Conservation (phyloP, 2,329 filamentous ascomycete genomes). For the Acrocalymma vagum region DNA sequence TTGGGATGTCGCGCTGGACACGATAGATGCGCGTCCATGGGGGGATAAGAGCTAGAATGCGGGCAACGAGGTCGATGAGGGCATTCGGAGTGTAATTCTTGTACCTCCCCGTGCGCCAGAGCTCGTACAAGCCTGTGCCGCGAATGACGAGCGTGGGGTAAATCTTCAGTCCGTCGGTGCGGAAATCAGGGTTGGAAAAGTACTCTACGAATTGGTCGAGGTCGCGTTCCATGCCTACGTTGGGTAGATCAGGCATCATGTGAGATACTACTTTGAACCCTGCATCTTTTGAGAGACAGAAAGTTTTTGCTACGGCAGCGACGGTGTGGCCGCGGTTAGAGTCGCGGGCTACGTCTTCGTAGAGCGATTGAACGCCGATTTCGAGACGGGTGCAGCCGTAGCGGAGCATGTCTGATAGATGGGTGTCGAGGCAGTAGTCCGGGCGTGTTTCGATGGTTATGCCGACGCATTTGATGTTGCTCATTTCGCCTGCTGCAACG, state of each 20-base stretch:
- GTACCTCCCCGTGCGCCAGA: constrained; percentile 96
- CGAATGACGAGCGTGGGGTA: constrained; percentile 98
- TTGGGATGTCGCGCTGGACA: constrained; percentile 98
- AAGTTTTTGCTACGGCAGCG: constrained; percentile 93
- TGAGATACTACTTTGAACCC: constrained; percentile 99
- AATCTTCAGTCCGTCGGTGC: constrained; percentile 96
- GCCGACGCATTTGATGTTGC: constrained; percentile 95
- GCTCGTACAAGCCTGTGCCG: constrained; percentile 93
- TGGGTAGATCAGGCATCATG: constrained; percentile 99
- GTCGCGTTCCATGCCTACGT: constrained; percentile 98
- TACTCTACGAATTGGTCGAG: constrained; percentile 97
- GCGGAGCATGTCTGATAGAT: constrained; percentile 94
- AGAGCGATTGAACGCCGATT: constrained; percentile 94
- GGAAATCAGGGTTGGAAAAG: constrained; percentile 94
- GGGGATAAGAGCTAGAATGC: constrained; percentile 93
- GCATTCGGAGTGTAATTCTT: constrained; percentile 99
- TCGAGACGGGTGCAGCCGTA: constrained; percentile 96
- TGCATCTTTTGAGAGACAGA: constrained; percentile 95
- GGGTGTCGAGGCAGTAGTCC: constrained; percentile 96
- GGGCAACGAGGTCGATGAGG: constrained; percentile 91
- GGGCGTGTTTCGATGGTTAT: constrained; percentile 98
- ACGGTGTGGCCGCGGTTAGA: constrained; percentile 98
- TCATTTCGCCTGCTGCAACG: constrained; percentile 93
- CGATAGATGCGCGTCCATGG: constrained; percentile 99
- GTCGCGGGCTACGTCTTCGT: constrained; percentile 97